Base-by-base conservation (phyloP, 2,329 filamentous ascomycete genomes). In the Plenodomus biglobosus region DNA sequence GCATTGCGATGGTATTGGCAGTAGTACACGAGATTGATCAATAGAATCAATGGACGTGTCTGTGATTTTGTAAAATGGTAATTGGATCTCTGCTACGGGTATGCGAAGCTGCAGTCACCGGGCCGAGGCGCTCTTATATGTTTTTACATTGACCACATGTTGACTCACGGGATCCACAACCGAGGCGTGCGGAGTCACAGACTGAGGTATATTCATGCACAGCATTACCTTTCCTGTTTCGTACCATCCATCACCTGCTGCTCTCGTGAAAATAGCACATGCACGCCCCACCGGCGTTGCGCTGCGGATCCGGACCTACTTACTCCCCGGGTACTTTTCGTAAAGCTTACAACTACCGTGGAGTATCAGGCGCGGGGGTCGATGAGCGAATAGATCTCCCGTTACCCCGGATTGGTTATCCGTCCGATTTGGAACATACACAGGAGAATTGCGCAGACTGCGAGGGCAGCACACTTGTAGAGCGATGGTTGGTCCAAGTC, bases 1-100 rank as follows among this genome's bases (percentile, higher is more conserved):
- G 65, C 65, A 68, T 68, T 40, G 27, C 50, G 38, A 18, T 17
- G 18, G 32, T 35, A 4, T 35, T 42, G 43, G 21, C 35, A 38
- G 21, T 30, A 38, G 34, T 22, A 21, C 36, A 40, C 19, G 38
- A 27, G 3, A 18, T 22, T 20, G 20, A 40, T 3, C 17, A 18
- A 24, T 24, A 11, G 22, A 24, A 15, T 36, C 34, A n/a, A 37
- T 20, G 35, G 8, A 37, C 18, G 35, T 37, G 35, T 37, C 4
- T 17, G 19, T 18, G 35, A 8, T 18, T 4, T 10, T 18, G 4
- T 4, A 17, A 37, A n/a, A 18, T 6, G n/a, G n/a, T n/a, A n/a
- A n/a, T n/a, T n/a, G n/a, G n/a, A n/a, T n/a, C n/a, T n/a, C n/a
- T n/a, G 32, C 16, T 18, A 7, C 19, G 16, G 17, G 8, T n/a